Evolutionary conservation across 2,329 filamentous ascomycete genomes (phyloP).

Genomic region (Microsporum ferrugineum): DNA sequence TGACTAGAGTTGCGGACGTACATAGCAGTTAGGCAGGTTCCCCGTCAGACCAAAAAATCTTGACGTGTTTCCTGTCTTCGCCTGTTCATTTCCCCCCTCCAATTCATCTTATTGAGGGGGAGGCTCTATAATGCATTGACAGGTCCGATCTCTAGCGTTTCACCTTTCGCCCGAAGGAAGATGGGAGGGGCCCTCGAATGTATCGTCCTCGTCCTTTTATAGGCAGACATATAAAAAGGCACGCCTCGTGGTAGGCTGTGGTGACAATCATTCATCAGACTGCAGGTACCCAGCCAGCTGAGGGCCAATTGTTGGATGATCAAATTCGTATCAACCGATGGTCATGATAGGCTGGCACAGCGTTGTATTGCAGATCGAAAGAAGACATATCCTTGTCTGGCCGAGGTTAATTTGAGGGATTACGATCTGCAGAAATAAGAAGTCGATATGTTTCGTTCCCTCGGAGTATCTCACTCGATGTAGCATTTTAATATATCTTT

Average conservation of each 20-base stretch:
- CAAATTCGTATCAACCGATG: background rate
- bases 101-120: background rate
- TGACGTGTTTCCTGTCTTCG: background rate
- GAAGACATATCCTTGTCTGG: background rate
- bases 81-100: background rate
- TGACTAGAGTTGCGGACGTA: too few species aligned
- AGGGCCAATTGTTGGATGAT: background rate
- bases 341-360: background rate
- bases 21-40: too few species aligned
- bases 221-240: background rate
- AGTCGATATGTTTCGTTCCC: background rate
- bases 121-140: background rate
- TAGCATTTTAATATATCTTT: background rate
- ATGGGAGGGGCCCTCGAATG: background rate
- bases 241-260: background rate
- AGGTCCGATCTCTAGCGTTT: background rate
- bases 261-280: background rate
- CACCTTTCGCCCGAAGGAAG: background rate
- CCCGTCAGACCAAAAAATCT: too few species aligned
- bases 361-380: background rate
- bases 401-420: constrained; percentile 3
- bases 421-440: background rate
- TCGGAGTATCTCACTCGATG: background rate
- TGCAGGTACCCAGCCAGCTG: background rate
- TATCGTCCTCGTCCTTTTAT: background rate